phyloP scores from a whole-genome alignment of 2,329 filamentous ascomycete genomes.

The Fusarium veterinarium region DNA sequence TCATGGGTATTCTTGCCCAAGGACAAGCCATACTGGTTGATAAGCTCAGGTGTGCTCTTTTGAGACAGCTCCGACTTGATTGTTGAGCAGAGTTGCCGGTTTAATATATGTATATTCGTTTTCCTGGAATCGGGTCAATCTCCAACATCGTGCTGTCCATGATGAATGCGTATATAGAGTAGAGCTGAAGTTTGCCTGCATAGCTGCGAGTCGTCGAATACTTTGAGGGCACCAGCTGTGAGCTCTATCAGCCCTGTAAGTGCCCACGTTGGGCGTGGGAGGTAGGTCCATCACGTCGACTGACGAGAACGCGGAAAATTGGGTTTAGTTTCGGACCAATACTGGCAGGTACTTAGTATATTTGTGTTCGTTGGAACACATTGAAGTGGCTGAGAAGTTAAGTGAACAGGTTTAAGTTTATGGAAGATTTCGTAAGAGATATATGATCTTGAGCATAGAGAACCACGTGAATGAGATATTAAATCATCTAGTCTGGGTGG shows the following conservation, averaged over 20 bases:
- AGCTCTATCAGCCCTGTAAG: background rate
- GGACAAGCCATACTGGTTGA: background rate
- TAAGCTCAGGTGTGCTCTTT: background rate
- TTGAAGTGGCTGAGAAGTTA: no score
- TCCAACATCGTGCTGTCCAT: background rate
- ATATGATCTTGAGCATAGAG: background rate
- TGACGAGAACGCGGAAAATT: background rate
- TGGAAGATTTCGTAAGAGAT: background rate
- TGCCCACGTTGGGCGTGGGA: background rate
- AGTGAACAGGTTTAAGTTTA: background rate
- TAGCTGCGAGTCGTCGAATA: background rate
- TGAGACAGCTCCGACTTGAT: background rate
- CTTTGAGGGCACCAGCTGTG: background rate
- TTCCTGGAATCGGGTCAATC: background rate
- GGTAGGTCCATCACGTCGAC: background rate
- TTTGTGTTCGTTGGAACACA: background rate
- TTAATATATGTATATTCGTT: no score
- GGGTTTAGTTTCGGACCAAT: accelerated
- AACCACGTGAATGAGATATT: background rate
- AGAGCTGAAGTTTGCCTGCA: background rate
- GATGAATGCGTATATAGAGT: background rate
- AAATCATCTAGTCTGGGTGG: background rate
- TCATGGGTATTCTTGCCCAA: background rate
- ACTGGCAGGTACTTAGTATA: background rate
- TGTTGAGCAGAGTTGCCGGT: background rate